Conservation (phyloP, 2,329 filamentous ascomycete genomes). For the Peltaster fructicola region DNA sequence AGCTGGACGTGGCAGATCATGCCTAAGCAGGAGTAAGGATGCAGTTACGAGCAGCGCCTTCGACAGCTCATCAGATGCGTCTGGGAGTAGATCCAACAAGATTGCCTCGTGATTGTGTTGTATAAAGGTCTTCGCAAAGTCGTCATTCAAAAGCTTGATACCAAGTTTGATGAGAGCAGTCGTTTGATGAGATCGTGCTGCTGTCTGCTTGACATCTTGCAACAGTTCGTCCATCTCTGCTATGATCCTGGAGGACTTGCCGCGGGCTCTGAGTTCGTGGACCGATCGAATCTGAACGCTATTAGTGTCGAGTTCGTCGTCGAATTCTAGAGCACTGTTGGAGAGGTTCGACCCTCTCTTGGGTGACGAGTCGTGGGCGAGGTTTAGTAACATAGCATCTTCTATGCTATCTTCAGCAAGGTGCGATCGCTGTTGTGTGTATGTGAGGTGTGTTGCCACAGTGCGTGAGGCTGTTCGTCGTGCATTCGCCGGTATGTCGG, state of each 20-base stretch:
- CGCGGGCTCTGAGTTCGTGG: slow-evolving; percentile 43
- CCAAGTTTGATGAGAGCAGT: slow-evolving; percentile 39
- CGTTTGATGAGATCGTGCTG: slow-evolving; percentile 30
- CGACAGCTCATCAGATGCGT: slow-evolving; percentile 24
- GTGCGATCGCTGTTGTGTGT: slow-evolving; percentile 41
- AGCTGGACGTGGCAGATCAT: slow-evolving; percentile 42
- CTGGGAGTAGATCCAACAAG: slow-evolving; percentile 44
- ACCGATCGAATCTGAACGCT: slow-evolving; percentile 39
- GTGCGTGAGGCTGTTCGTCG: too few species aligned
- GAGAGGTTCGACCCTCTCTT: too few species aligned
- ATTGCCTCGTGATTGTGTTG: slow-evolving; percentile 55
- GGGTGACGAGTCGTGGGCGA: too few species aligned
- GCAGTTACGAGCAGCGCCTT: slow-evolving; percentile 48
- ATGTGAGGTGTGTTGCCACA: too few species aligned
- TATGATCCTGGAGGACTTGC: slow-evolving; percentile 38
- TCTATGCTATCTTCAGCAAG: slow-evolving; percentile 34
- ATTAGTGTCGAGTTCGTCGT: slow-evolving; percentile 24
- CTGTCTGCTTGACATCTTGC: slow-evolving; percentile 37
- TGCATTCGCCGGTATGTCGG: slow-evolving; percentile 10
- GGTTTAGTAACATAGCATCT: slow-evolving; percentile 14
- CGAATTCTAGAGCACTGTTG: slow-evolving; percentile 22
- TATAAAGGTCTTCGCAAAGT: slow-evolving; percentile 51
- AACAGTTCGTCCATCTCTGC: slow-evolving; percentile 38
- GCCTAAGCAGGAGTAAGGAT: slow-evolving; percentile 44
- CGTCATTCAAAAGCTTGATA: slow-evolving; percentile 37